phyloP scores from a whole-genome alignment of 108 stramenopile genomes.

The Mayamaea pseudoterrestris region DNA sequence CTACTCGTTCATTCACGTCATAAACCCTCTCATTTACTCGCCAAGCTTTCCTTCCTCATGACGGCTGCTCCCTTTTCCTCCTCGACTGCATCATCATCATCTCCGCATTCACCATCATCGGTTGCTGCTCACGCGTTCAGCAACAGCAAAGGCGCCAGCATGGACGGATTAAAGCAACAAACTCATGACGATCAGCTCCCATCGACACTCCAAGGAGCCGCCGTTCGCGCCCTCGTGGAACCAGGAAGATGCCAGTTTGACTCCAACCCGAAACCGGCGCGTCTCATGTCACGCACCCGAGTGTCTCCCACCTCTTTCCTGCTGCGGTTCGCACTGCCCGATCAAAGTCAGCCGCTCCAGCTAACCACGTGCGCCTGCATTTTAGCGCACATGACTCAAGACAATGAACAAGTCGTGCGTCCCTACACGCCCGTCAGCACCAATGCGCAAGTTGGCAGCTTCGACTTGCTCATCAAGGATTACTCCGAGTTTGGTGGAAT shows the following conservation, averaged over 20 bases:
- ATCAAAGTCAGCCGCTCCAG: slow-evolving; percentile 35
- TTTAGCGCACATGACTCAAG: slow-evolving; percentile 57
- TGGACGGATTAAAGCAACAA: too few species aligned
- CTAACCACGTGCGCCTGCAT: slow-evolving; percentile 86
- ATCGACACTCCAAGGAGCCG: slow-evolving; percentile 8
- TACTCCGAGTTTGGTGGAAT: slow-evolving; percentile 40
- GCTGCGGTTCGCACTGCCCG: slow-evolving; percentile 63
- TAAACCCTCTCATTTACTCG: too few species aligned
- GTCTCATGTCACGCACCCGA: slow-evolving; percentile 32
- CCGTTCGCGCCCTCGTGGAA: slow-evolving; percentile 28
- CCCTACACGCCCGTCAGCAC: slow-evolving; percentile 94
- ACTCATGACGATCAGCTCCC: too few species aligned
- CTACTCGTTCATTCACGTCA: too few species aligned
- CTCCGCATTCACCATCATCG: too few species aligned
- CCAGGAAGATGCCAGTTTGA: slow-evolving; percentile 69
- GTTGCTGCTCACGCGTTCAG: too few species aligned
- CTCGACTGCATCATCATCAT: too few species aligned
- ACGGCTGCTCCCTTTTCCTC: too few species aligned
- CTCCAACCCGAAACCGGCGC: slow-evolving; percentile 32
- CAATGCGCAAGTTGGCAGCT: slow-evolving; percentile 74
- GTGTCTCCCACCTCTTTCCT: slow-evolving; percentile 52
- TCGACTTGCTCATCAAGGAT: slow-evolving; percentile 86
- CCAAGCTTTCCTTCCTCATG: too few species aligned
- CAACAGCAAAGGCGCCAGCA: too few species aligned
- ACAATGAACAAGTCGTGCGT: slow-evolving; percentile 48